Percentiles rank a stretch among this genome's conserved stretches.
Conservation (phyloP, 2,329 filamentous ascomycete species). For the Myriosclerotinia duriaeana region DNA sequence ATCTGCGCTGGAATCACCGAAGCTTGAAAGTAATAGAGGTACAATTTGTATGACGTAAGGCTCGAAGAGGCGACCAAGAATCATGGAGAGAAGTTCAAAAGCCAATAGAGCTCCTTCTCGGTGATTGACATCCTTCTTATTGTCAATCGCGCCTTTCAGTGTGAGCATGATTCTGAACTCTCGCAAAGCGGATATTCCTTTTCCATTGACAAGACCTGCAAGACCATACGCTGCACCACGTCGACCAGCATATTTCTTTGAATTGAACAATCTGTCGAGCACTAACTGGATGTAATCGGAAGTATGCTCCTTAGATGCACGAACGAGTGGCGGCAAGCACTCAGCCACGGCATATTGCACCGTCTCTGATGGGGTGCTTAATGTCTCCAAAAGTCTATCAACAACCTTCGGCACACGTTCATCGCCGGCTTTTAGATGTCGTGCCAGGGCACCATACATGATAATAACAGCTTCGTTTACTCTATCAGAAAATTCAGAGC, state of each 20-base stretch:
- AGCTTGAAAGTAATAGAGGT: constrained; percentile 82
- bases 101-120: constrained; percentile 85
- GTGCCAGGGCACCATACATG: constrained; percentile 89
- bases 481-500: constrained; percentile 77
- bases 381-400: constrained; percentile 77
- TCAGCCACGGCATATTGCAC: constrained; percentile 96
- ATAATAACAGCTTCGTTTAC: constrained; percentile 98
- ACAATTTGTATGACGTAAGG: constrained; percentile 96
- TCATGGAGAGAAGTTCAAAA: constrained; percentile 83
- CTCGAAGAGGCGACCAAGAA: constrained; percentile 88
- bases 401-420: constrained; percentile 84
- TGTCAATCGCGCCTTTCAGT: constrained; percentile 80
- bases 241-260: constrained; percentile 89
- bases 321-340: constrained; percentile 88
- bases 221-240: constrained; percentile 94
- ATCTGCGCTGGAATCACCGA: constrained; percentile 83
- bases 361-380: constrained; percentile 92
- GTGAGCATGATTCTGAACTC: constrained; percentile 84
- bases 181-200: constrained; percentile 75
- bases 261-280: constrained; percentile 76
- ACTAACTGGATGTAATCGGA: constrained; percentile 78
- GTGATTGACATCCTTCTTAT: constrained; percentile 89
- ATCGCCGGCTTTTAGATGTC: constrained; percentile 83
- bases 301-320: constrained; percentile 73
- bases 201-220: constrained; percentile 85